Conservation (phyloP, 768 basidiomycete species). For the Asterophora lycoperdoides region DNA sequence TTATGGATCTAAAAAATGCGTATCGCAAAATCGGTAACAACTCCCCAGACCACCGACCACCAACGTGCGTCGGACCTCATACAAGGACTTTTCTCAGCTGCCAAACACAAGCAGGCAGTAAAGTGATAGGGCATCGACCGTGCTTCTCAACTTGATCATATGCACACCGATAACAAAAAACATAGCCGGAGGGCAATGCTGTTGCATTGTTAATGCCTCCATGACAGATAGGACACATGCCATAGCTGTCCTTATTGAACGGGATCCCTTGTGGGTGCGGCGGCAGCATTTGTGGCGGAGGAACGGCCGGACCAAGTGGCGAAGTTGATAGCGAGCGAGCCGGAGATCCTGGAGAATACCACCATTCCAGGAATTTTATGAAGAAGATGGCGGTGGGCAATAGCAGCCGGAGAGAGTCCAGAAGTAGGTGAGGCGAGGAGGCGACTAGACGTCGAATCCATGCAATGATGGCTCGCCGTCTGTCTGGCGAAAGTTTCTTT, state of each 20-base stretch:
- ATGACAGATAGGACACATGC: conserved; percentile 81
- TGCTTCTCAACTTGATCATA: conserved; percentile 76
- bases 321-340: conserved; percentile 67
- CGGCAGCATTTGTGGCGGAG: conserved; percentile 70
- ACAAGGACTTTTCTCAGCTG: conserved; percentile 85
- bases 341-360: conserved; percentile 93
- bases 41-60: conserved; percentile 20
- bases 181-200: conserved; percentile 87
- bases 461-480: conserved; percentile 34
- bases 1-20: conserved; percentile 12
- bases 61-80: conserved; percentile 51
- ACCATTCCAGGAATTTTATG: conserved; percentile 97
- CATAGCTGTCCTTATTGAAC: conserved; percentile 64
- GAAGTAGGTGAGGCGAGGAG: conserved; percentile 54
- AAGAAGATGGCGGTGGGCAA: conserved; percentile 91
- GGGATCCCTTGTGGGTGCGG: conserved; percentile 70
- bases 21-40: conserved; percentile 18
- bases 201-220: conserved; percentile 79
- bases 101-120: conserved; percentile 70
- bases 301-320: conserved; percentile 62
- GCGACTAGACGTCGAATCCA: conserved; percentile 44
- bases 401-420: conserved; percentile 75
- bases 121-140: conserved; percentile 83
- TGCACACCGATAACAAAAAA: conserved; percentile 91
- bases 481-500: conserved; percentile 25